Base-by-base conservation (phyloP, 164 flowering plant species). In the Santalum album region DNA sequence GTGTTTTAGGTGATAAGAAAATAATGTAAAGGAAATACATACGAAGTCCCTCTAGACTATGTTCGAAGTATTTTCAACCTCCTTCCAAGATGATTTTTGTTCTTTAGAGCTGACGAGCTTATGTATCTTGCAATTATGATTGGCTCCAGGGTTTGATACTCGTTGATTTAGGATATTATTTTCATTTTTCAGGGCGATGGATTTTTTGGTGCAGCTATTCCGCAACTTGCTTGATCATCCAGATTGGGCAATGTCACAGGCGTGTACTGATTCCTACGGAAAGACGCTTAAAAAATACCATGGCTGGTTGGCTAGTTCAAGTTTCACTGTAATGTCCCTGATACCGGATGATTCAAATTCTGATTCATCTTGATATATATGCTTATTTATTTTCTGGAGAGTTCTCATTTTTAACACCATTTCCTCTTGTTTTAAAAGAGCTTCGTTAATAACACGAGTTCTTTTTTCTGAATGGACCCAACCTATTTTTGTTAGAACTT, bases 281-380 rank as follows among this genome's bases (percentile, higher is more conserved):
- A 89, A 92, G 77, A 89, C 98, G 19, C 72, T 89, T 60, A 89
- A 92, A 61, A 78, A 89, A 68, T 92, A 78, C 77, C 98, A 92
- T 65, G 99, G 99, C 42, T 83, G 90, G 86, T 68, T 83, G 59
- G 82, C 90, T 21, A 75, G 76, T 55, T 78, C 90, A 53, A 75
- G 76, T 66, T 80, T 83, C 75, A 62, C 71, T 56, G 90, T 83
- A 79, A 66, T 27, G 16, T 53, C 58, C 55, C 19, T 42, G 12
- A 34, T 20, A n/a, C 55, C 60, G 46, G 3, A 24, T 54, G 16
- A 19, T 17, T 35, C 20, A 46, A 25, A 26, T 49, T 53, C 17
- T 32, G 15, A 25, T 2, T 11, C 26, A 39, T 22, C 17, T 22
- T 15, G 17, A 20, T n/a, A 14, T 19, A 52, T 22, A 21, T 26